Conservation (phyloP, 2,329 filamentous ascomycete species). For the Davidsoniella virescens region DNA sequence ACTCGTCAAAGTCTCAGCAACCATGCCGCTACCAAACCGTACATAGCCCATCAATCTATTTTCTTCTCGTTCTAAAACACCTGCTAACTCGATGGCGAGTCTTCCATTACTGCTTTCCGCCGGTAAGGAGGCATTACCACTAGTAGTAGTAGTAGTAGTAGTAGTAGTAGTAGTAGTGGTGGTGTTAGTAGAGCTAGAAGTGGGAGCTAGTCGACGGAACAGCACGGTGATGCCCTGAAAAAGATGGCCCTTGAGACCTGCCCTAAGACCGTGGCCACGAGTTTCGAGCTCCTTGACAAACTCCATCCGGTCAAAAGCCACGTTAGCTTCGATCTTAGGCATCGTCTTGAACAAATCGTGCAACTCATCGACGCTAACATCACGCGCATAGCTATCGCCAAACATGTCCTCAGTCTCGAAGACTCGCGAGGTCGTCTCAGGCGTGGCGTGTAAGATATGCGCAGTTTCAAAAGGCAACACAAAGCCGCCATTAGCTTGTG, state of each 20-base stretch:
- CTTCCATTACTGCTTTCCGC: background rate
- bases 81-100: conserved; percentile 16
- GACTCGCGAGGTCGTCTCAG: conserved; percentile 34
- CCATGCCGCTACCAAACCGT: conserved; percentile 50
- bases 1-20: conserved; percentile 35
- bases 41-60: conserved; percentile 37
- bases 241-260: conserved; percentile 32
- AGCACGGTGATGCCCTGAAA: conserved; percentile 32
- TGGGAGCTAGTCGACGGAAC: conserved; percentile 20
- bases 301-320: conserved; percentile 26
- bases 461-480: conserved; percentile 44
- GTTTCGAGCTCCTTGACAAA: conserved; percentile 40
- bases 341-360: conserved; percentile 32
- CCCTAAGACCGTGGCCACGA: conserved; percentile 34
- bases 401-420: conserved; percentile 52
- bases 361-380: conserved; percentile 49
- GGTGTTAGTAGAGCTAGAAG: background rate
- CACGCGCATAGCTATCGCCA: conserved; percentile 68
- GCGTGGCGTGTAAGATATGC: conserved; percentile 55
- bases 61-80: conserved; percentile 21
- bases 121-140: too few species aligned
- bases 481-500: conserved; percentile 37
- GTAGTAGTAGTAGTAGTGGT: conserved; percentile 4
- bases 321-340: conserved; percentile 28
- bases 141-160: too few species aligned